These are phyloP conservation scores for Astragalus membranaceus DNA, from an alignment of 306 rosid genomes.

Conservation along the genomic window DNA sequence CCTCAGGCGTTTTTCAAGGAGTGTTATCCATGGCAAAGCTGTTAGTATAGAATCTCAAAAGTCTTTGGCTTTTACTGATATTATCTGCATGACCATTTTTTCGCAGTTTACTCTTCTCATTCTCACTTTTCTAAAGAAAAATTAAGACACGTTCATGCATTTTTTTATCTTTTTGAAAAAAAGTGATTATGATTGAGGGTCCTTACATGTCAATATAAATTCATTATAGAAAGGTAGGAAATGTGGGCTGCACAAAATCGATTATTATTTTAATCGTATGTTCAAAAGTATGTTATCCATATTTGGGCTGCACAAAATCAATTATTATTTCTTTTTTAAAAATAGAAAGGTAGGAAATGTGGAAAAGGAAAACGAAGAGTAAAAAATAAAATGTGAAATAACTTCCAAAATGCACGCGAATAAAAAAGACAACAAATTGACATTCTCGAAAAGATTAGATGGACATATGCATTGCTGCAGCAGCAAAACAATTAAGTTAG, in stretches of 20 bases:
- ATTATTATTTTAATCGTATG: not conserved
- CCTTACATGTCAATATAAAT: no score
- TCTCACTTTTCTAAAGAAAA: conserved; percentile 14
- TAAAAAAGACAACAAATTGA: not conserved
- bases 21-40: conserved; percentile 81
- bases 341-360: not conserved
- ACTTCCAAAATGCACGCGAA: not conserved
- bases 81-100: not conserved
- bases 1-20: conserved; percentile 94
- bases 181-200: not conserved
- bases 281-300: not conserved
- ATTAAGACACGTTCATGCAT: not conserved
- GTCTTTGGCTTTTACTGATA: conserved; percentile 50
- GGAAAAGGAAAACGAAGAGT: not conserved
- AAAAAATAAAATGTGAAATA: not conserved
- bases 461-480: not conserved
- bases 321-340: not conserved
- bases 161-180: conserved; percentile 10
- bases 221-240: no score
- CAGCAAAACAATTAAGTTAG: not conserved
- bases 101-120: conserved; percentile 2
- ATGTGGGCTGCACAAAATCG: no score
- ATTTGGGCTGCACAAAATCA: not conserved
- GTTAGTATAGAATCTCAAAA: conserved; percentile 58
- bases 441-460: not conserved